Base-by-base conservation (phyloP, 163 green algal species). In the Scenedesmus sp. region DNA sequence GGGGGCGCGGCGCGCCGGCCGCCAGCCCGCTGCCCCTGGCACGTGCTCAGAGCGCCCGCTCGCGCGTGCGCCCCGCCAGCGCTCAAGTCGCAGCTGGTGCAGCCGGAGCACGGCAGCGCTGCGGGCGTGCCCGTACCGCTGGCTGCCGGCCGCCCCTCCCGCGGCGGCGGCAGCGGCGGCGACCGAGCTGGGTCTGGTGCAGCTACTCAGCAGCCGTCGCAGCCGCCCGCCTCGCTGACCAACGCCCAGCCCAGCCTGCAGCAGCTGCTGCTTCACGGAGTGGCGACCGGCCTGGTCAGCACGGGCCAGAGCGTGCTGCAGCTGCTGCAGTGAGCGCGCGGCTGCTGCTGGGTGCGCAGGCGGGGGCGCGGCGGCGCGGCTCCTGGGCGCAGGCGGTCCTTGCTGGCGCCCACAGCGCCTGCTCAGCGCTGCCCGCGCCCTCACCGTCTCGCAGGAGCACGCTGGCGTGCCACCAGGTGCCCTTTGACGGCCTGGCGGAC, bases 271-370 rank as follows among this genome's bases (percentile, higher is more conserved):
- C 42, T 81, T 22, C 22, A 81, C 50, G 62, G 20, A 28, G 29
- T 81, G 34, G 33, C 62, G 9, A 44, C 36, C 24, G 74, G 51
- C 17, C 63, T 81, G n/a, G 51, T 75, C 26, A 51, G 26, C 6
- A 57, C 39, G 17, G 74, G 74, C 18, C 33, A 26, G 5, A 60
- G 47, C 17, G 63, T 81, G 24, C n/a, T 47, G 2, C 15, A 47
- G 18, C 74, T 81, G 36, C 53, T 81, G 33, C 50, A 65, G 74
- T 81, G 63, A 70, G 74, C 57, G 22, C 28, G 2, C n/a, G 58
- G 58, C 57, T 24, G 14, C 58, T 66, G 29, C 54, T n/a, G 6
- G 28, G 28, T 15, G 56, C 34, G 54, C 24, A 39, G n/a, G 6
- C 7, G 29, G 39, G n/a, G 48, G 39, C 7, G 6, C 14, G 22